Evolutionary conservation across 306 rosid species (phyloP).

Genomic region (Rosa rugosa): DNA sequence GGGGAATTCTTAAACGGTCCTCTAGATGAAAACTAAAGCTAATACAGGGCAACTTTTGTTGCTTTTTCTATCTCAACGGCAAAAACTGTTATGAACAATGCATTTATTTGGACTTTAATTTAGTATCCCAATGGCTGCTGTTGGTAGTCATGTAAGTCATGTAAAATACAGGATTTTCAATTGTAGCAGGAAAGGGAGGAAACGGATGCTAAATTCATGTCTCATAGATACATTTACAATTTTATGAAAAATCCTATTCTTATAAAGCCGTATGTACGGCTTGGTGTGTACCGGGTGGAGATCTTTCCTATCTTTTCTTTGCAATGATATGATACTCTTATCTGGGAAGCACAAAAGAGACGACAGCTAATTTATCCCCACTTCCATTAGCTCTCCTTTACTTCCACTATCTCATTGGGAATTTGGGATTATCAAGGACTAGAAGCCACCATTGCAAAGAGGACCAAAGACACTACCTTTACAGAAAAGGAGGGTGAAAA

Average conservation of each 20-base stretch:
- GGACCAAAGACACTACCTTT: background rate
- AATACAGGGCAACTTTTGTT: background rate
- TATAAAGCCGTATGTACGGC: no score
- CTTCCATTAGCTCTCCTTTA: constrained; percentile 10
- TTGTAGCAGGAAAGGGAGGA: background rate
- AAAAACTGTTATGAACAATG: background rate
- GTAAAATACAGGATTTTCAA: background rate
- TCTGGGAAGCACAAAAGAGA: constrained; percentile 11
- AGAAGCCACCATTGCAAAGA: background rate
- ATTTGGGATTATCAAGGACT: constrained; percentile 4
- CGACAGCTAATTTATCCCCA: background rate
- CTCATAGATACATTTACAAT: no score
- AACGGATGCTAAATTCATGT: no score
- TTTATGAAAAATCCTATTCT: no score
- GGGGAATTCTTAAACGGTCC: background rate
- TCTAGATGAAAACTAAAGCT: background rate
- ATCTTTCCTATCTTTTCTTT: background rate
- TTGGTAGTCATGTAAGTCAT: background rate
- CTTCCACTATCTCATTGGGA: constrained; percentile 17
- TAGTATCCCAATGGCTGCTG: background rate
- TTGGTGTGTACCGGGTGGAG: background rate
- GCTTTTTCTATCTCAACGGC: background rate
- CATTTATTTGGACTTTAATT: no score
- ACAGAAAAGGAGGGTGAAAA: background rate
- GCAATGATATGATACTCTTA: background rate